Base-by-base conservation (phyloP, 768 basidiomycete genomes). In the Mycena latifolia region DNA sequence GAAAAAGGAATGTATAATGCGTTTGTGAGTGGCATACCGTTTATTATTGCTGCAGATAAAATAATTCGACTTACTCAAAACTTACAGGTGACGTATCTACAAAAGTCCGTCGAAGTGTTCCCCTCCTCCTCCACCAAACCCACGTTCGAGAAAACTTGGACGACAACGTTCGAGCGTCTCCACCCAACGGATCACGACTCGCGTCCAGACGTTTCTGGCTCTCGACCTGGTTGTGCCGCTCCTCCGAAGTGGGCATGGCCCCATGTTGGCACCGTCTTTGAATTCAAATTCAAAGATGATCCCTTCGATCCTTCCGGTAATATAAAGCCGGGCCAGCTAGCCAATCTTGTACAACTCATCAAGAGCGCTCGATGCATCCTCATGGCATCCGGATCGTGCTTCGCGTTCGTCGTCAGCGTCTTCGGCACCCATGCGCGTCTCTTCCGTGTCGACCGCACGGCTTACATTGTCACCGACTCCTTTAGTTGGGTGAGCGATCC, bases 371-470 rank as follows among this genome's bases (percentile, higher is more conserved):
- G 61, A 11, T 59, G 46, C 45, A 28, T 67, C 22, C 41, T 63
- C 45, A 35, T 35, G 33, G 45, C 41, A 1, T 55, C 35, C 18
- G 28, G 55, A 12, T 14, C 31, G 20, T 63, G 66, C 29, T 37
- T 41, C 31, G 61, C 48, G 1, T 67, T 47, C 20, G 61, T 63
- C 20, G 45, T 60, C 4, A 24, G 61, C 10, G 31, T 54, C 7
- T 63, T 59, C 24, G 7, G 15, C 11, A 20, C 1, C 1, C 1
- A 18, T 25, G 61, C 61, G 3, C 66, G 61, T 9, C 45, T 67
- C 18, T 35, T 67, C 4, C 56, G 61, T 46, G 62, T 67, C 39
- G 66, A 67, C 39, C 66, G 39, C 17, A 35, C 61, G 0, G 66
- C 61, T 3, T 67, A 54, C 56, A 39, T 17, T 15, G 61, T 35